Percentiles rank a stretch among this genome's conserved stretches.
phyloP scores from a whole-genome alignment of 2,329 filamentous ascomycete genomes.

The Trichoderma hamatum region DNA sequence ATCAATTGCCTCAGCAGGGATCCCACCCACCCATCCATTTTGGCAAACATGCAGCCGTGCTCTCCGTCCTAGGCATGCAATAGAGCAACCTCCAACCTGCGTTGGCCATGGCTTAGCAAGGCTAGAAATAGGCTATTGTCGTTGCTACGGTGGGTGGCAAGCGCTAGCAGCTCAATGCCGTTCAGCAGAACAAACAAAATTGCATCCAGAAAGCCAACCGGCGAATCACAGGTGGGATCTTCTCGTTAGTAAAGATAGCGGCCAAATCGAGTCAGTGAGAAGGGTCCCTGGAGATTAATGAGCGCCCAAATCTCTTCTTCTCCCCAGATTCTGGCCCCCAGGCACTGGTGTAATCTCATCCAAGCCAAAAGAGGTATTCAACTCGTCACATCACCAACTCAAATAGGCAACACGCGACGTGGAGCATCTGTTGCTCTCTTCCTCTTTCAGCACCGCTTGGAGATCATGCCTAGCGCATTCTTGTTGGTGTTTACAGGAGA shows the following conservation, averaged over 20 bases:
- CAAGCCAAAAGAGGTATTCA: background rate
- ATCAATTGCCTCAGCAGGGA: background rate
- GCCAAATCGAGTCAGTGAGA: background rate
- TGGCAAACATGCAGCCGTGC: background rate
- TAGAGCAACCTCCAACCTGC: background rate
- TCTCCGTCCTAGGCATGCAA: background rate
- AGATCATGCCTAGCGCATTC: background rate
- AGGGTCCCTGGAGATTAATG: background rate
- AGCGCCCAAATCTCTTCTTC: background rate
- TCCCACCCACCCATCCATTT: background rate
- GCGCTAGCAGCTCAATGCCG: background rate
- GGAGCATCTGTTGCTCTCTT: constrained; percentile 3
- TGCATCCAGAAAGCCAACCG: background rate
- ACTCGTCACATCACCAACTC: constrained; percentile 2
- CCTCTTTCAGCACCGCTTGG: background rate
- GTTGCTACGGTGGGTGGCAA: background rate
- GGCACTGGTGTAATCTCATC: background rate
- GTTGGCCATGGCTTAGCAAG: background rate
- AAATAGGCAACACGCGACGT: background rate
- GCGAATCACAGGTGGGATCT: background rate
- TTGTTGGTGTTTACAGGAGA: background rate
- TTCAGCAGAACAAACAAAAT: background rate
- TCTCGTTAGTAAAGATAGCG: background rate
- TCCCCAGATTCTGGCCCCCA: background rate
- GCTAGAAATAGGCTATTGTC: background rate